phyloP scores from a whole-genome alignment of 2,329 filamentous ascomycete species.

The Fusarium nisikadoi region DNA sequence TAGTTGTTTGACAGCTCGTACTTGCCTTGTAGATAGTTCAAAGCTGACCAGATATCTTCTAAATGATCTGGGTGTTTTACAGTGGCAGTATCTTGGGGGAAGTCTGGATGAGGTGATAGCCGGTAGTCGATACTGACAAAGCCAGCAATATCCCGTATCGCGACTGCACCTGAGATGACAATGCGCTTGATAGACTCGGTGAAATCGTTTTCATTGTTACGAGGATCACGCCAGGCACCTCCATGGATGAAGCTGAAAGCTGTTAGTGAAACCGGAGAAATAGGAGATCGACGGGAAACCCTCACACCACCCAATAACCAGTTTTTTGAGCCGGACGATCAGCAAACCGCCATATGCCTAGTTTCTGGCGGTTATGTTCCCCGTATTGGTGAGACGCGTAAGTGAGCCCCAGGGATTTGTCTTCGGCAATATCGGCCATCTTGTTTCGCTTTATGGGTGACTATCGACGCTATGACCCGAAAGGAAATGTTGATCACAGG shows the following conservation, averaged over 20 bases:
- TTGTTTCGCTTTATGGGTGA: slow-evolving; percentile 13
- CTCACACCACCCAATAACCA: slow-evolving; percentile 53
- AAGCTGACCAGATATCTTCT: slow-evolving; percentile 63
- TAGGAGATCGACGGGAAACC: neutral
- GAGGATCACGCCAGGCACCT: slow-evolving; percentile 71
- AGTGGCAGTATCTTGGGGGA: slow-evolving; percentile 51
- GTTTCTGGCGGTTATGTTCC: slow-evolving; percentile 55
- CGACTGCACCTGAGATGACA: slow-evolving; percentile 44
- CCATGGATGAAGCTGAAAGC: slow-evolving; percentile 65
- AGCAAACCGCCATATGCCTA: slow-evolving; percentile 57
- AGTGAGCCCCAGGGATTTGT: slow-evolving; percentile 39
- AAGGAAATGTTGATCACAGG: slow-evolving; percentile 1
- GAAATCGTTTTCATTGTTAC: slow-evolving; percentile 58
- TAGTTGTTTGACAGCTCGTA: slow-evolving; percentile 62
- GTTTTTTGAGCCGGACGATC: slow-evolving; percentile 28
- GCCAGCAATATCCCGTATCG: slow-evolving; percentile 60
- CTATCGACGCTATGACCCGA: slow-evolving; percentile 20
- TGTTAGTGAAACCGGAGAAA: slow-evolving; percentile 16
- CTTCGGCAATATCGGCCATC: slow-evolving; percentile 36
- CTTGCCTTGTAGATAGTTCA: slow-evolving; percentile 59
- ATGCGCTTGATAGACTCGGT: slow-evolving; percentile 57
- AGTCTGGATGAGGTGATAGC: slow-evolving; percentile 63
- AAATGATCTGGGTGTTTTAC: slow-evolving; percentile 70
- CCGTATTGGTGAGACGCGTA: slow-evolving; percentile 53
- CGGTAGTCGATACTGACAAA: slow-evolving; percentile 74